Evolutionary conservation across 2,329 filamentous ascomycete species (phyloP).

Genomic region (Beauveria caledonica): DNA sequence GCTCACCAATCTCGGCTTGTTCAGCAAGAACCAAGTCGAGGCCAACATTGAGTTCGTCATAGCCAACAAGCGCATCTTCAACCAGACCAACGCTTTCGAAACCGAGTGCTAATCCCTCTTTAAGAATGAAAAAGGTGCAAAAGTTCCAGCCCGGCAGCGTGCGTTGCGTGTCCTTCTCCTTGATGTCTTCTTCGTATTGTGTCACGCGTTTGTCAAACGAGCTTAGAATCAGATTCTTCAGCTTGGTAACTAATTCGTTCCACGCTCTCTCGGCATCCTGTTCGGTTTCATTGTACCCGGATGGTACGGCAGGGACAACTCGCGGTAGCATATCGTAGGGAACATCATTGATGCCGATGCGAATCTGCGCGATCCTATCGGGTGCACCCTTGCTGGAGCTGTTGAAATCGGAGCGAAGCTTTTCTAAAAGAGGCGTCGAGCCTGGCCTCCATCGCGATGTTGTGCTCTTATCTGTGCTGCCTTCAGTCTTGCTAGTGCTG

Average conservation of each 20-base stretch:
- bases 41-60: conserved; percentile 86
- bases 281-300: conserved; percentile 59
- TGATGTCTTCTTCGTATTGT: conserved; percentile 96
- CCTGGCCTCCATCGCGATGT: conserved; percentile 70
- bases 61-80: conserved; percentile 88
- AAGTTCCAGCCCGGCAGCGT: conserved; percentile 95
- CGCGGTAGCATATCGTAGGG: conserved; percentile 56
- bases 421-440: conserved; percentile 78
- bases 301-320: conserved; percentile 54
- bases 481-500: conserved; percentile 46
- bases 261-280: conserved; percentile 77
- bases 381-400: conserved; percentile 57
- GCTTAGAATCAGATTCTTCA: conserved; percentile 77
- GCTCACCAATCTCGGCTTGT: conserved; percentile 50
- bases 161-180: conserved; percentile 83
- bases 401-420: conserved; percentile 85
- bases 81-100: conserved; percentile 95
- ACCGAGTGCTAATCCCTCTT: conserved; percentile 85
- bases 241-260: conserved; percentile 73
- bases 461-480: conserved; percentile 56
- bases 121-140: conserved; percentile 96
- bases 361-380: conserved; percentile 79
- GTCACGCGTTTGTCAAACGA: conserved; percentile 87
- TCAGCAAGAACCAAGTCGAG: conserved; percentile 77
- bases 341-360: conserved; percentile 63